Percentiles rank a stretch among this genome's conserved stretches.
Conservation (phyloP, 768 basidiomycete species). For the Hypholoma fasciculare region DNA sequence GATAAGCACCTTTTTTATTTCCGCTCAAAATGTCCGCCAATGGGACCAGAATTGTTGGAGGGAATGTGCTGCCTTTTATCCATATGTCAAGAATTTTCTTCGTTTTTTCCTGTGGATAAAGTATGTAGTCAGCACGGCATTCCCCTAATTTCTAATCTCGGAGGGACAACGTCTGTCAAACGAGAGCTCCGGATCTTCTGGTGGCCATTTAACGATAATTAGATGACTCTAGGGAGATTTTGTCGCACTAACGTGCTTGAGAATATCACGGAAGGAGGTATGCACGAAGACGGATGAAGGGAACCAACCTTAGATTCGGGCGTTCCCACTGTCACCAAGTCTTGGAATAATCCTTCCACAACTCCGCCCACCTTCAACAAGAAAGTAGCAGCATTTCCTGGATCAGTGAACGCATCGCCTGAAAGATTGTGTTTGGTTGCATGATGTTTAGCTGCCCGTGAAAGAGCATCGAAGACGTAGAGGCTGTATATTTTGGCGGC, state of each 20-base stretch:
- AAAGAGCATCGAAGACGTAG: conserved; percentile 92
- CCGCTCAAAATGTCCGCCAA: conserved; percentile 70
- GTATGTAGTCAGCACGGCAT: conserved; percentile 20
- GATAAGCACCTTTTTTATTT: conserved; percentile 89
- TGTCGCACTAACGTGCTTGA: no score
- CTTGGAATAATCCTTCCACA: conserved; percentile 85
- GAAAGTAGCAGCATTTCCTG: conserved; percentile 81
- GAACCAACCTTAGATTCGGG: conserved; percentile 85
- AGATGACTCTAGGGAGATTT: not conserved
- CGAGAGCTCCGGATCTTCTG: not conserved
- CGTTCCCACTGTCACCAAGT: conserved; percentile 68
- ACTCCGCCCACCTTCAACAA: conserved; percentile 88
- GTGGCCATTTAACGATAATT: no score
- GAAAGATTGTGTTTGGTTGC: conserved; percentile 64
- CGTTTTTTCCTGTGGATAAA: conserved; percentile 79
- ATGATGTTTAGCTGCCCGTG: conserved; percentile 75
- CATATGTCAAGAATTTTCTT: conserved; percentile 98
- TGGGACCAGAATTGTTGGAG: conserved; percentile 68
- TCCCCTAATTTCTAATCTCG: not conserved
- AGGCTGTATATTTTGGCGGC: conserved; percentile 81
- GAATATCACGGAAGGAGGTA: no score
- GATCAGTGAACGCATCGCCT: conserved; percentile 52
- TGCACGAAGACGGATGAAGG: not conserved
- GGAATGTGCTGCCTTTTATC: conserved; percentile 90
- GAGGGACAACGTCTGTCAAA: not conserved